Evolutionary conservation across 2,329 filamentous ascomycete species (phyloP).

Genomic region (Fusarium pilosicola): DNA sequence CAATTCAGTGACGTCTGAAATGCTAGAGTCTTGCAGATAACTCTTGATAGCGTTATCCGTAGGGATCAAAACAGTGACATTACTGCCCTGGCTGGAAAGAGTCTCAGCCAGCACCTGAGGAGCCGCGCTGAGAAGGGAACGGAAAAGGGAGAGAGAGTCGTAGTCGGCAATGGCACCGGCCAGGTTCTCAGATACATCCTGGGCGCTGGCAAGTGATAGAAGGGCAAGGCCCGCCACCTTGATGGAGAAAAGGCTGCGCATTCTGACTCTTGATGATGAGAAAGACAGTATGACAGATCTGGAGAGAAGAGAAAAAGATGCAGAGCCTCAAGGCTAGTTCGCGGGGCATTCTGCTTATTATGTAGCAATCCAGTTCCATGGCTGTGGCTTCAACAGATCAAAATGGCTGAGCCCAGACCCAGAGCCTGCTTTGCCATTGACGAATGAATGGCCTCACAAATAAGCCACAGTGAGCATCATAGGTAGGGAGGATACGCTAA

Average conservation of each 20-base stretch:
- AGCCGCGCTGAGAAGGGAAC: conserved; percentile 1
- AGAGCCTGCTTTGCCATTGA: conserved; percentile 1
- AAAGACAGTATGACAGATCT: accelerated
- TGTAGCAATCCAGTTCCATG: neutral
- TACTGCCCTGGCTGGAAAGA: conserved; percentile 2
- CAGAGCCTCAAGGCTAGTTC: neutral
- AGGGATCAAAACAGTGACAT: conserved; percentile 37
- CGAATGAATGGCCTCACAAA: neutral
- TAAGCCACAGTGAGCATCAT: conserved; percentile 4
- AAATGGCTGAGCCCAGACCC: neutral
- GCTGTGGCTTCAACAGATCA: neutral
- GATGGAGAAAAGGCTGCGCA: neutral
- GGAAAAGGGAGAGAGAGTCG: conserved; percentile 27
- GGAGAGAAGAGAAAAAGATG: accelerated
- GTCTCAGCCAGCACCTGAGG: neutral
- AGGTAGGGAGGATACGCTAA: neutral
- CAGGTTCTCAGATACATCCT: conserved; percentile 19
- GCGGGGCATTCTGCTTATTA: neutral
- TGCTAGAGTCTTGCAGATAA: conserved; percentile 13
- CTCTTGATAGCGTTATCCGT: conserved; percentile 31
- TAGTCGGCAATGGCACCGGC: conserved; percentile 16
- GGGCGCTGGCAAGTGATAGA: conserved; percentile 1
- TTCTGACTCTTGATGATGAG: neutral
- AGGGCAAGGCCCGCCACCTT: neutral
- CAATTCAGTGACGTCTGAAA: conserved; percentile 12